Percentiles rank a stretch among this genome's conserved stretches.
phyloP scores from a whole-genome alignment of 306 rosid species.

The Fragaria ananassa region DNA sequence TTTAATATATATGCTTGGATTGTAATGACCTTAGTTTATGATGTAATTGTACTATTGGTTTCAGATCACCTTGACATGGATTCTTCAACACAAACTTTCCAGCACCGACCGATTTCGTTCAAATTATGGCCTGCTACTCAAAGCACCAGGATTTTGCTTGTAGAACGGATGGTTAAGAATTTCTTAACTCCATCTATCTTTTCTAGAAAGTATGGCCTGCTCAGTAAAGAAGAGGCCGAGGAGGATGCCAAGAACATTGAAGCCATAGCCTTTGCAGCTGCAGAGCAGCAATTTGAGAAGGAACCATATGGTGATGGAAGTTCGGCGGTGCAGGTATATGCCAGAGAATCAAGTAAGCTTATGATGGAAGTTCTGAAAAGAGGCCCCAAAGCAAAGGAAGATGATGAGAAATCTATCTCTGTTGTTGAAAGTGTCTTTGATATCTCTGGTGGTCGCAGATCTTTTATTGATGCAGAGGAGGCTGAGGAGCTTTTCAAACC shows the following conservation, averaged over 20 bases:
- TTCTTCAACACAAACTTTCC: slow-evolving; percentile 39
- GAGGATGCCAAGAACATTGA: slow-evolving; percentile 68
- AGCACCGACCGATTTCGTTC: slow-evolving; percentile 51
- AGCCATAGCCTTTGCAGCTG: slow-evolving; percentile 55
- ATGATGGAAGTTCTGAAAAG: slow-evolving; percentile 83
- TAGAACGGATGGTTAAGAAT: slow-evolving; percentile 70
- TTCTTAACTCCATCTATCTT: slow-evolving; percentile 77
- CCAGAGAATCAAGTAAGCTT: slow-evolving; percentile 84
- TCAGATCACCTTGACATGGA: slow-evolving; percentile 60
- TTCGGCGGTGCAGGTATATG: slow-evolving; percentile 82
- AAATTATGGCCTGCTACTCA: slow-evolving; percentile 89
- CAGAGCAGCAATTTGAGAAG: slow-evolving; percentile 68
- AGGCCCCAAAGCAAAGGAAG: slow-evolving; percentile 62
- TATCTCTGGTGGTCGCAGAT: slow-evolving; percentile 72
- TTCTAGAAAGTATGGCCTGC: slow-evolving; percentile 79
- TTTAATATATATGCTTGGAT: not conserved
- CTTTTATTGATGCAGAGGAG: slow-evolving; percentile 64
- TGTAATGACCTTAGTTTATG: not conserved
- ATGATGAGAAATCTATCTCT: slow-evolving; percentile 41
- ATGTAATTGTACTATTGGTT: slow-evolving; percentile 13
- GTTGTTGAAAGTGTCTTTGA: slow-evolving; percentile 54
- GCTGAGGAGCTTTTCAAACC: slow-evolving; percentile 66
- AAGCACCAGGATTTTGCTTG: slow-evolving; percentile 76
- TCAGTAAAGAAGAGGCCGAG: slow-evolving; percentile 70
- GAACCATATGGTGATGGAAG: slow-evolving; percentile 84